Evolutionary conservation across 1,284 basidiomycete genomes (phyloP), one percentile per base, ranked within the genome.

Genomic region (Hortiboletus rubellus): DNA sequence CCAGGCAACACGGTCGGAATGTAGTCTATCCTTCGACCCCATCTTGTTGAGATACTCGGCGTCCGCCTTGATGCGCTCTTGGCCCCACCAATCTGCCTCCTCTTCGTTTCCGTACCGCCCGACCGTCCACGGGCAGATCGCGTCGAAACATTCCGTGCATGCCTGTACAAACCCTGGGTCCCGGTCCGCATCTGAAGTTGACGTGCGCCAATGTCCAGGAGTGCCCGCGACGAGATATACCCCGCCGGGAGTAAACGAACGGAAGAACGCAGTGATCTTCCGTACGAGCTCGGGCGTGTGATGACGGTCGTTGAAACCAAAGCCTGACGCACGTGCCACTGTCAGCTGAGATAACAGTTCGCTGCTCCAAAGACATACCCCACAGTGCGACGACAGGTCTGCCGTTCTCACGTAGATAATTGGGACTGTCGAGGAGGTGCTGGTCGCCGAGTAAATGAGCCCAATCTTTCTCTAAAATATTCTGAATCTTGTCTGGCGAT

Each of bases 91-190:
- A 57, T 89, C 85, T 0, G 82, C 85, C 15, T 82, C 81, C 46
- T 77, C 75, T 59, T 84, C 80, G 57, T 78, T 79, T 34, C 73
- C 72, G 62, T 82, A 89, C 44, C 87, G 75, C 2, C 89, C 89
- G 14, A 91, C 77, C 7, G 86, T 89, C 89, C 89, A 91, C 3
- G 89, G 89, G 24, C 83, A 86, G 55, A 91, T 82, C 1, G 87
- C 87, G 62, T 91, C 89, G 58, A 89, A 88, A 40, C 82, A 83
- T 31, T 85, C 82, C 14, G 89, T 74, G 82, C 85, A 91, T 4
- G 89, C 77, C 47, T 80, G 74, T 14, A 85, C 66, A 60, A 88
- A 89, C 15, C 74, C 85, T 0, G 83, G 81, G 61, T 89, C 80
- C 6, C 76, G 74, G 69, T 89, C 85, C 1, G 87, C 85, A 66